Percentiles rank a stretch among this genome's conserved stretches.
Evolutionary conservation across 306 rosid species (phyloP).

Genomic region (Macrotyloma uniflorum): DNA sequence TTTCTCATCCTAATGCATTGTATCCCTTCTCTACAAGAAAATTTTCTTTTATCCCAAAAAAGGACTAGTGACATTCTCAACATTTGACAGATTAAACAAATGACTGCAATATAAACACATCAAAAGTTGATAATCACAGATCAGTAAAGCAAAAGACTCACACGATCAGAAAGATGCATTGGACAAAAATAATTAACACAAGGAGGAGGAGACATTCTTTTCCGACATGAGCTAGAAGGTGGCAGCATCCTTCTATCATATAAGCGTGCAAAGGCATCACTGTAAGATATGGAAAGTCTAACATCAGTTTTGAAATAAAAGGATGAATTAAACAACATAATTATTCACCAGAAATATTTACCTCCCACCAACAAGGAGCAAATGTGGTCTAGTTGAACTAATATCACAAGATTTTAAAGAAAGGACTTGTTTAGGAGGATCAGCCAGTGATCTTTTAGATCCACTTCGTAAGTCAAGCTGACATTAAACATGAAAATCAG

Average conservation of each 20-base stretch:
- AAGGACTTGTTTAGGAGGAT: slow-evolving; percentile 87
- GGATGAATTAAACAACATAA: neutral
- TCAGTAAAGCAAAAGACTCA: slow-evolving; percentile 49
- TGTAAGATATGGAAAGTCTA: slow-evolving; percentile 49
- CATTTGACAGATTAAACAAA: slow-evolving; percentile 3
- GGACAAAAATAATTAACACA: slow-evolving; percentile 97
- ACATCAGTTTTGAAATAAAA: slow-evolving; percentile 32
- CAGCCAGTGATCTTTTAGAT: slow-evolving; percentile 88
- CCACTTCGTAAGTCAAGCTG: slow-evolving; percentile 98
- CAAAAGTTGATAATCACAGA: slow-evolving; percentile 27
- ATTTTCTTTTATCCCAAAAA: neutral
- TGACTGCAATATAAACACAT: neutral
- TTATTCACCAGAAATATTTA: slow-evolving; percentile 45
- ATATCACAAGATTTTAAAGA: slow-evolving; percentile 91
- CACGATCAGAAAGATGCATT: slow-evolving; percentile 95
- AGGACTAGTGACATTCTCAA: neutral
- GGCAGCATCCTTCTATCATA: slow-evolving; percentile 98
- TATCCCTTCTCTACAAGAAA: neutral
- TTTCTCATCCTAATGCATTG: slow-evolving; percentile 28
- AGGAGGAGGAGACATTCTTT: slow-evolving; percentile 82
- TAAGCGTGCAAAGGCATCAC: slow-evolving; percentile 97
- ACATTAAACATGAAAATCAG: slow-evolving; percentile 47
- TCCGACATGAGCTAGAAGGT: slow-evolving; percentile 70
- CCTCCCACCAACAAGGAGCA: slow-evolving; percentile 99
- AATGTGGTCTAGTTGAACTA: slow-evolving; percentile 87